A percentile compares a stretch with the other conserved stretches of the same genome.
Conservation (phyloP, 1,284 basidiomycete genomes). For the Pseudozyma pruni region DNA sequence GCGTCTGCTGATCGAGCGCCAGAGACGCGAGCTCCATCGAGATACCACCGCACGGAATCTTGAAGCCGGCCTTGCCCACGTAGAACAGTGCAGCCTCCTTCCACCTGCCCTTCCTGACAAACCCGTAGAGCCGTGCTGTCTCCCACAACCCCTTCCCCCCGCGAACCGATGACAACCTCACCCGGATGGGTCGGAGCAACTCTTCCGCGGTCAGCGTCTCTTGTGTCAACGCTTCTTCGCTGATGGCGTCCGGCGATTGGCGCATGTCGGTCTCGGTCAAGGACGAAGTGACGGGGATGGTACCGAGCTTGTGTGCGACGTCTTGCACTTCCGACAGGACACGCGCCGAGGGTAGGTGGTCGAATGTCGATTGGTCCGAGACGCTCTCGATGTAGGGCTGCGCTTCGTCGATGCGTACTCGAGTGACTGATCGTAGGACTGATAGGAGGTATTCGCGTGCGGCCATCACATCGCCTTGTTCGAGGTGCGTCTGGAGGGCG, state of each 20-base stretch:
- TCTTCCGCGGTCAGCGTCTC: constrained; percentile 24
- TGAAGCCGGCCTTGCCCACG: constrained; percentile 23
- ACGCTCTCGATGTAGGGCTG: not conserved
- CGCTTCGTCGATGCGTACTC: constrained; percentile 1
- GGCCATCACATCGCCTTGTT: constrained; percentile 23
- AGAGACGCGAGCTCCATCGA: constrained; percentile 14
- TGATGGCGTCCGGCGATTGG: not conserved
- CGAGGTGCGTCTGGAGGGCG: constrained; percentile 10
- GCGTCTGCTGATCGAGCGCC: constrained; percentile 9
- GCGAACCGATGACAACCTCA: constrained; percentile 6
- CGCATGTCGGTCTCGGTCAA: constrained; percentile 31
- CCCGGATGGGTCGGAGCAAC: constrained; percentile 29
- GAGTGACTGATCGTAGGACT: constrained; percentile 7
- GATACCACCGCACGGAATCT: constrained; percentile 33
- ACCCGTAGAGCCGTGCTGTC: constrained; percentile 31
- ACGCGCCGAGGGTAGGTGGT: constrained; percentile 27
- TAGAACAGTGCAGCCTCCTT: constrained; percentile 27
- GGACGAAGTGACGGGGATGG: constrained; percentile 10
- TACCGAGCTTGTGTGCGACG: constrained; percentile 19
- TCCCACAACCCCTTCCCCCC: constrained; percentile 40
- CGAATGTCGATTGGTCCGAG: constrained; percentile 1
- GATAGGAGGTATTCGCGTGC: constrained; percentile 33
- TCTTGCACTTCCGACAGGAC: constrained; percentile 23
- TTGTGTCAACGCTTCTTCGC: too few relatives aligned
- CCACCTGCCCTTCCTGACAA: constrained; percentile 24